phyloP scores from a whole-genome alignment of 208 protist species.

The Leishmania tropica region DNA sequence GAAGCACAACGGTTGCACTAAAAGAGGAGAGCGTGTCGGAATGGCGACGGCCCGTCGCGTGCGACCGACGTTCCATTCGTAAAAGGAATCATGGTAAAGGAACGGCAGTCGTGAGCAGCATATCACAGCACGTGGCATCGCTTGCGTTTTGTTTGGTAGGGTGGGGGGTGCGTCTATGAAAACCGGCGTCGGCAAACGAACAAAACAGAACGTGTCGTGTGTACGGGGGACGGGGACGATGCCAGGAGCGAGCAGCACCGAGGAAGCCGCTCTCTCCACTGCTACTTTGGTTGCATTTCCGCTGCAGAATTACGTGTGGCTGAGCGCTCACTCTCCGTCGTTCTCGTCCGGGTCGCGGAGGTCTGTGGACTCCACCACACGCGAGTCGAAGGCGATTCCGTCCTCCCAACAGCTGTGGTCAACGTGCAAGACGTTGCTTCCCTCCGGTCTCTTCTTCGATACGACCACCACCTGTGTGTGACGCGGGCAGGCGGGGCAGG shows the following conservation, averaged over 20 bases:
- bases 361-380: constrained; percentile 72
- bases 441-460: constrained; percentile 11
- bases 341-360: constrained; percentile 88
- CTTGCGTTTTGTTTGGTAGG: neutral
- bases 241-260: neutral
- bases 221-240: neutral
- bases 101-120: neutral
- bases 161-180: neutral
- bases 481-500: constrained; percentile 77
- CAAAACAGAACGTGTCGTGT: neutral
- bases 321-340: constrained; percentile 38
- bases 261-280: neutral
- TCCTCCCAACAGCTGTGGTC: constrained; percentile 78
- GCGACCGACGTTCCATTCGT: neutral
- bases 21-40: neutral
- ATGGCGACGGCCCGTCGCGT: neutral
- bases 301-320: neutral
- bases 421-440: constrained; percentile 37
- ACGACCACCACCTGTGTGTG: constrained; percentile 81
- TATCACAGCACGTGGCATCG: neutral
- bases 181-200: neutral
- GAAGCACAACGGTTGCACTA: neutral
- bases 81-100: neutral
- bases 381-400: constrained; percentile 83
- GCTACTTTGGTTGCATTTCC: neutral